phyloP scores from a whole-genome alignment of 139 green algal species.

The Yamagishiella unicocca region DNA sequence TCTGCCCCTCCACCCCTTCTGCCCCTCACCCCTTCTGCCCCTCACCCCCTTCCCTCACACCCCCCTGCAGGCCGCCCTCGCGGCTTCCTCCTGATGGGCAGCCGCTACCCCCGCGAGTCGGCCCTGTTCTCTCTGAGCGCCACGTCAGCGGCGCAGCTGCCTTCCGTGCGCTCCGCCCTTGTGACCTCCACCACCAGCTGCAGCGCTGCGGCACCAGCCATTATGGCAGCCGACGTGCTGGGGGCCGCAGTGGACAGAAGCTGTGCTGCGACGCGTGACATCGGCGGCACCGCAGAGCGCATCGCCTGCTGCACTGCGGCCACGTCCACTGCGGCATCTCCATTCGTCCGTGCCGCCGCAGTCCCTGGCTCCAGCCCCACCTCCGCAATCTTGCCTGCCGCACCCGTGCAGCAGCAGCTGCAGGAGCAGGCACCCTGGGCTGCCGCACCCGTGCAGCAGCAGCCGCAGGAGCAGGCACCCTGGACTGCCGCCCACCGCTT shows the following conservation, averaged over 20 bases:
- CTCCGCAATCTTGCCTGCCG: no score
- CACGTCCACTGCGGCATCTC: neutral
- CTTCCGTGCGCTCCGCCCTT: no score
- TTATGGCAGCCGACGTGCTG: no score
- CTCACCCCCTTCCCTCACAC: neutral
- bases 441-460: neutral
- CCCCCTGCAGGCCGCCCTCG: constrained; percentile 57
- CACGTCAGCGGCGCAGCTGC: no score
- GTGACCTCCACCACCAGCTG: neutral
- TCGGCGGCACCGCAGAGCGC: no score
- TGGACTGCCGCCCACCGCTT: neutral
- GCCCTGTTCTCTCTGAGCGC: constrained; percentile 9
- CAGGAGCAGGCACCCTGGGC: neutral
- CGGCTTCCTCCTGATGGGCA: constrained; percentile 78
- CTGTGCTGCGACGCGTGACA: no score
- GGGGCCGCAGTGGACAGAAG: no score
- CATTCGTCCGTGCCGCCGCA: no score
- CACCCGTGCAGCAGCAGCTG: neutral
- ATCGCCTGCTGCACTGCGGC: neutral
- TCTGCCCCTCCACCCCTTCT: no score
- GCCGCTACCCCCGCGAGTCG: constrained; percentile 5
- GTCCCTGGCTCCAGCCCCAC: neutral
- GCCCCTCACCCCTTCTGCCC: no score
- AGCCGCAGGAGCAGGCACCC: neutral
- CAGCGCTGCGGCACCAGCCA: no score